Base-by-base conservation (phyloP, 257 asterid genomes). In the Echium plantagineum region DNA sequence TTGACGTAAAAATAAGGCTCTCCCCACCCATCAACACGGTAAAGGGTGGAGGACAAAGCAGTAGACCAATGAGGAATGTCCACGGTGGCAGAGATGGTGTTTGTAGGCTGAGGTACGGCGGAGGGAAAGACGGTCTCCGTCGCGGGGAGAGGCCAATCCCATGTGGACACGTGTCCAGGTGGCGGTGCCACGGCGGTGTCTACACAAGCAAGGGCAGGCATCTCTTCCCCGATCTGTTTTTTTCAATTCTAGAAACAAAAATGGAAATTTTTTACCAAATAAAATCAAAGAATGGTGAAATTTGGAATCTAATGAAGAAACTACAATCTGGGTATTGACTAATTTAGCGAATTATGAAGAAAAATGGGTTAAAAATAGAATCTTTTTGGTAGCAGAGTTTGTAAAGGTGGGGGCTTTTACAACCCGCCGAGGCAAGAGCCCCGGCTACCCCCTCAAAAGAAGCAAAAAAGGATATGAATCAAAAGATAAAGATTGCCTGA, bases 381-480 rank as follows among this genome's bases (percentile, higher is more conserved):
- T 22, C 48, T 62, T 46, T 55, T 54, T 55, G 46, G 24, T 55
- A 18, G 31, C 30, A 71, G 61, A 68, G 64, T 77, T 80, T 73
- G 94, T 84, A 71, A 68, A 75, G 86, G 66, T 85, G 94, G 96
- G 98, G 97, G 95, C 89, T 88, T 88, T 88, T 85, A 67, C 66
- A 77, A 91, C 90, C 94, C 94, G 98, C 95, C 98, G 95, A 88
- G 96, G 98, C 98, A 94, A 94, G 81, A 78, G 98, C 98, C 98
- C 95, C 98, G 97, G 98, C 97, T 89, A 85, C 98, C 98, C 97
- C 97, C 98, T 82, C 98, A 91, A 88, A 91, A 78, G 97, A 81
- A 80, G 98, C 87, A 80, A 69, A 79, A 63, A 78, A 21, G 53
- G 77, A 82, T 70, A 82, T 66, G 62, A 68, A 79, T 82, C 86